phyloP scores from a whole-genome alignment of 2,329 filamentous ascomycete species.

The Dactylonectria macrodidyma region DNA sequence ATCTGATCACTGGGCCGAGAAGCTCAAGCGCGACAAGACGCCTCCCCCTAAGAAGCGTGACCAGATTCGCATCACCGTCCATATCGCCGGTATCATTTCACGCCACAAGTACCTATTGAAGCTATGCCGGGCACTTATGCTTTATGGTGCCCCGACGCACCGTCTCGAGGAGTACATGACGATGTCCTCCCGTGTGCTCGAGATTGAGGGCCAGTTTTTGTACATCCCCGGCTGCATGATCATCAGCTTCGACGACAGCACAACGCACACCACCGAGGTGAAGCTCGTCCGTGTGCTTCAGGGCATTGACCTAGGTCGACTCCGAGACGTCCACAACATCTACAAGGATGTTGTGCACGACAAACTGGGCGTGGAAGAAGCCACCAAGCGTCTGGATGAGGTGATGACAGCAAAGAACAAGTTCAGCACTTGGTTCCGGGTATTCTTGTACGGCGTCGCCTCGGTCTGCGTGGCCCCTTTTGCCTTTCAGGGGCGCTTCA shows the following conservation, averaged over 20 bases:
- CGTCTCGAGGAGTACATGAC: constrained; percentile 92
- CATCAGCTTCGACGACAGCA: constrained; percentile 85
- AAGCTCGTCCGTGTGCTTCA: constrained; percentile 79
- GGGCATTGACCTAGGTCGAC: constrained; percentile 80
- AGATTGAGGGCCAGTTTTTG: constrained; percentile 90
- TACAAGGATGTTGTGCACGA: constrained; percentile 90
- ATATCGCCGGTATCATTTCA: constrained; percentile 79
- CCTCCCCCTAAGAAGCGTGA: constrained; percentile 55
- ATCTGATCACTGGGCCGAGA: constrained; percentile 61
- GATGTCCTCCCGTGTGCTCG: constrained; percentile 90
- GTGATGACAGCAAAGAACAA: constrained; percentile 63
- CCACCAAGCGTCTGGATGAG: constrained; percentile 72
- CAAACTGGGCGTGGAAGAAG: constrained; percentile 79
- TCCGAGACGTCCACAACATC: constrained; percentile 81
- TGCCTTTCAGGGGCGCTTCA: constrained; percentile 81
- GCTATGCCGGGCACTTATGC: constrained; percentile 89
- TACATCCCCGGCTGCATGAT: constrained; percentile 96
- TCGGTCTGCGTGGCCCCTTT: constrained; percentile 85
- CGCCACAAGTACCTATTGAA: constrained; percentile 88
- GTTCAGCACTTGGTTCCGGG: constrained; percentile 66
- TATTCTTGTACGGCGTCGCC: constrained; percentile 82
- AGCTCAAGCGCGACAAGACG: constrained; percentile 58
- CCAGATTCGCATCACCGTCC: constrained; percentile 65
- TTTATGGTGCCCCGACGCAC: constrained; percentile 91
- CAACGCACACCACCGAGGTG: constrained; percentile 84